Evolutionary conservation across 306 rosid species (phyloP), one percentile per base, ranked within the genome.

Genomic region (Hippophae gyantsensis): DNA sequence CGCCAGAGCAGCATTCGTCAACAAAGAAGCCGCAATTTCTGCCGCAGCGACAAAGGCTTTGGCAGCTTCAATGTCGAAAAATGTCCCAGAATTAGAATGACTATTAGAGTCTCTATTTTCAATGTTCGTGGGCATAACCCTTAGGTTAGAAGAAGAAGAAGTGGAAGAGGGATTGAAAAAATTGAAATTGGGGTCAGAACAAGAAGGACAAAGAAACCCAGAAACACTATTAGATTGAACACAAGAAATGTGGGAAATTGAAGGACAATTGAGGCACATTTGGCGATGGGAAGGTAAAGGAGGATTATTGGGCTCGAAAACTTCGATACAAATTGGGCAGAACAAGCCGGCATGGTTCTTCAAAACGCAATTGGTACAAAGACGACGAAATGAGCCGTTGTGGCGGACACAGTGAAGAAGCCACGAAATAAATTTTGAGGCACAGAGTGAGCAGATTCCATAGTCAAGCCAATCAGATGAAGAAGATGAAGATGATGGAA

Each of bases 351-450:
- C 82, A 51, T 84, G 74, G 55, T 68, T 67, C 60, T 72, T 80
- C 61, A 87, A 86, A 63, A 84, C 74, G 79, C 95, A 87, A 60
- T 87, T 74, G 32, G 89, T 84, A 76, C 95, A 87, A 73, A 67
- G 74, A 23, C 64, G 75, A 6, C 73, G 74, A 63, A 60, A 69
- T 53, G 42, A 26, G 1, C 70, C 79, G 2, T 66, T 69, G 74
- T 56, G 67, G 10, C 82, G 76, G n/a, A 80, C 54, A 44, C 69
- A 69, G 76, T 74, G 83, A 65, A 87, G 81, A 58, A 75, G 57
- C 3, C n/a, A 13, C 14, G 38, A 32, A 2, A 32, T 2, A 32
- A 32, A 32, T 32, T 32, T 32, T 32, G 38, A 32, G 38, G 4
- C 38, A 4, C 38, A 32, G 38, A 32, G 3, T 32, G 38, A 32